These are phyloP conservation scores for Botryobasidium botryosum DNA, from an alignment of 768 basidiomycete genomes.

Conservation along the genomic window DNA sequence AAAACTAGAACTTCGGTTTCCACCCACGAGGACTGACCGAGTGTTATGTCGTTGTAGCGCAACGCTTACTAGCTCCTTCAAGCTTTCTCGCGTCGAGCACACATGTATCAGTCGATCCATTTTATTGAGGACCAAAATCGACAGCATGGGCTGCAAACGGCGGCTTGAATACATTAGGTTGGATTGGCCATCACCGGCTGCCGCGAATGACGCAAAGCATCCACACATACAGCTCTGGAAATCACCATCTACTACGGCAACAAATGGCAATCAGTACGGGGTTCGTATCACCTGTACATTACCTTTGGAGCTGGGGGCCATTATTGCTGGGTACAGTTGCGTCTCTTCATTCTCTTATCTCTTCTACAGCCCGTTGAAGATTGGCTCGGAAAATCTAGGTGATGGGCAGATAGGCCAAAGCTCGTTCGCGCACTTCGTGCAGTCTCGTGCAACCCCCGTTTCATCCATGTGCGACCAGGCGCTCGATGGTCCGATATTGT, in stretches of 20 bases:
- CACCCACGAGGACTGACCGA: no score
- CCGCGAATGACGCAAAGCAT: background rate
- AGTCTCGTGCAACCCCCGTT: background rate
- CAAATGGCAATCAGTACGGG: background rate
- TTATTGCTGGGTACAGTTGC: constrained; percentile 53
- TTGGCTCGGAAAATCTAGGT: background rate
- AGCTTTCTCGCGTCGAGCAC: no score
- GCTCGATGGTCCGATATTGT: constrained; percentile 31
- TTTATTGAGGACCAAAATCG: no score
- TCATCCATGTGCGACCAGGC: constrained; percentile 15
- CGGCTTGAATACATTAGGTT: background rate
- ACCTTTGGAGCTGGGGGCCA: constrained; percentile 37
- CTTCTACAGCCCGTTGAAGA: background rate
- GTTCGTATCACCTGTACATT: constrained; percentile 23
- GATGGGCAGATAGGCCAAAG: constrained; percentile 2
- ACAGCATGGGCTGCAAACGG: background rate
- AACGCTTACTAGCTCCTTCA: no score
- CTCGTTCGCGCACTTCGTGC: background rate
- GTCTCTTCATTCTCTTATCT: background rate
- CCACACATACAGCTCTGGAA: background rate
- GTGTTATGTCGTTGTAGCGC: no score
- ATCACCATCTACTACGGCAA: background rate
- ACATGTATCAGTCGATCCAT: no score
- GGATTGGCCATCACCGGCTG: background rate
- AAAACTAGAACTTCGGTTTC: no score